Conservation (phyloP, 805 yeast genomes). For the Pichia phayaonensis region DNA sequence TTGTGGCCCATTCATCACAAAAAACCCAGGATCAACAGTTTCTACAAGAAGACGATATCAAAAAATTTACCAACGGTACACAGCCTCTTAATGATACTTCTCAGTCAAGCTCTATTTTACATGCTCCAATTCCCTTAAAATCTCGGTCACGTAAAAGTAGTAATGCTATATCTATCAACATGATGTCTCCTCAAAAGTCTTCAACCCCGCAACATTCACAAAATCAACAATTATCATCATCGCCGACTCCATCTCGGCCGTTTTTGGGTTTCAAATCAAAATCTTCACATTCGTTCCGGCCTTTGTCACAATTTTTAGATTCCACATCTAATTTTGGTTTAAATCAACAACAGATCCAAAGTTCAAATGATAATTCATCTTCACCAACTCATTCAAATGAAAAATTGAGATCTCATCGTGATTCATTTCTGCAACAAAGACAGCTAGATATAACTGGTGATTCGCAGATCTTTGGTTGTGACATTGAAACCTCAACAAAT, state of each 20-base stretch:
- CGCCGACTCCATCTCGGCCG: constrained; percentile 33
- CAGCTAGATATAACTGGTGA: constrained; percentile 38
- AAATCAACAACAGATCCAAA: neutral
- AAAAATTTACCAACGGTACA: neutral
- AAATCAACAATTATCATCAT: constrained; percentile 15
- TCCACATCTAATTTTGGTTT: constrained; percentile 11
- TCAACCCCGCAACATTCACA: neutral
- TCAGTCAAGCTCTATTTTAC: neutral
- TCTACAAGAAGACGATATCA: neutral
- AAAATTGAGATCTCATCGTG: constrained; percentile 39
- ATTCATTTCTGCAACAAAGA: constrained; percentile 37
- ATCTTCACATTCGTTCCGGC: constrained; percentile 38
- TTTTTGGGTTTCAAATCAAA: constrained; percentile 42
- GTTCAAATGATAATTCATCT: neutral
- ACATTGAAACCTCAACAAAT: constrained; percentile 59
- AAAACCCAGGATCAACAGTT: neutral
- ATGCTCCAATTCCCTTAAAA: constrained; percentile 2
- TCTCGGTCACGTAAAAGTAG: constrained; percentile 3
- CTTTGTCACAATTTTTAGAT: constrained; percentile 26
- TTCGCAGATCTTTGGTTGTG: constrained; percentile 69
- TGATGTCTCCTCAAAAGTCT: constrained; percentile 4
- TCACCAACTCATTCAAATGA: constrained; percentile 10
- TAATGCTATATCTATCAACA: constrained; percentile 2
- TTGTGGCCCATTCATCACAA: neutral
- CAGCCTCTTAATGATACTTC: neutral